Evolutionary conservation across 768 basidiomycete genomes (phyloP).

Genomic region (Mycena galericulata): DNA sequence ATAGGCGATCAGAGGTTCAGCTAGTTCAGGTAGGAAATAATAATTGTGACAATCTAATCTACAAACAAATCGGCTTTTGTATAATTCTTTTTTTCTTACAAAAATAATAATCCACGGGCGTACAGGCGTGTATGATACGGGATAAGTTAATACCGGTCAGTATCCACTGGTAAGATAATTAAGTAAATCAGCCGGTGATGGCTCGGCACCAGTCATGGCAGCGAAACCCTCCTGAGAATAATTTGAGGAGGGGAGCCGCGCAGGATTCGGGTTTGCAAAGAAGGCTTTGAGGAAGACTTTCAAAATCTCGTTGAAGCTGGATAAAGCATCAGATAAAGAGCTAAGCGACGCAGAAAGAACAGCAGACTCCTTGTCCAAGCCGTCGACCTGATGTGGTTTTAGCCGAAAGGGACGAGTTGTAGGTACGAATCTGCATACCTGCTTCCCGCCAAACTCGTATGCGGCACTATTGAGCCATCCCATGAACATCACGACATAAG

Average conservation of each 20-base stretch:
- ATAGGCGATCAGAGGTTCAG: not conserved
- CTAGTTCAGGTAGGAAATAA: constrained; percentile 6
- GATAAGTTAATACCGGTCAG: no score
- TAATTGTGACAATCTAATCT: constrained; percentile 3
- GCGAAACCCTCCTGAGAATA: not conserved
- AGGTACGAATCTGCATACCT: no score
- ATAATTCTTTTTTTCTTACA: no score
- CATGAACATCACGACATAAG: constrained; percentile 12
- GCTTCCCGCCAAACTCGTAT: constrained; percentile 4
- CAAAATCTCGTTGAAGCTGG: not conserved
- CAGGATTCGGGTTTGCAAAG: constrained; percentile 24
- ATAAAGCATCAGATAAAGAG: not conserved
- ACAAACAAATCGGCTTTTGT: no score
- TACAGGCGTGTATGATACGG: no score
- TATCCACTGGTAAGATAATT: constrained; percentile 20
- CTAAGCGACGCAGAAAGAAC: not conserved
- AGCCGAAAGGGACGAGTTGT: not conserved
- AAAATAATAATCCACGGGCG: no score
- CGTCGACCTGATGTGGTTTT: constrained; percentile 2
- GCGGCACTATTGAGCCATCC: constrained; percentile 36
- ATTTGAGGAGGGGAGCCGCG: not conserved
- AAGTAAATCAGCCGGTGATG: not conserved
- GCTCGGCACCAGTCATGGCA: not conserved
- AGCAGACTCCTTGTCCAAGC: constrained; percentile 1
- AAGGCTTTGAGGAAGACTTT: not conserved